Percentiles rank a stretch among this genome's conserved stretches.
These are phyloP conservation scores for Scutellaria baicalensis DNA, from an alignment of 257 asterid species.

Conservation along the genomic window DNA sequence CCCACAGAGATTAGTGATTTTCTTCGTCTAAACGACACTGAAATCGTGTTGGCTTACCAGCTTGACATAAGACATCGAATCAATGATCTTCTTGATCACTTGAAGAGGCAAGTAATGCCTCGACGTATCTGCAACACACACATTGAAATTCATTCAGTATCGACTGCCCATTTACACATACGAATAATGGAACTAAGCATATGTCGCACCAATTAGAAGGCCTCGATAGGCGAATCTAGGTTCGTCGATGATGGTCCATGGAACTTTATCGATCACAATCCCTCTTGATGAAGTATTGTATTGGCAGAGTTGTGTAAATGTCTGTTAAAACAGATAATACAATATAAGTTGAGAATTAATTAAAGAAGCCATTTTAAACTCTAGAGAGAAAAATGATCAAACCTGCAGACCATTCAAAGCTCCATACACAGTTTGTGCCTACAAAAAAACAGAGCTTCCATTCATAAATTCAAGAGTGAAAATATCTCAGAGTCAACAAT, in stretches of 20 bases:
- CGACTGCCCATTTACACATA: no score
- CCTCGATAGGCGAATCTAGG: slow-evolving; percentile 90
- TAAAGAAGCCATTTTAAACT: neutral
- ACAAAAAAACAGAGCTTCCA: slow-evolving; percentile 10
- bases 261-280: slow-evolving; percentile 58
- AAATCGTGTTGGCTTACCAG: slow-evolving; percentile 41
- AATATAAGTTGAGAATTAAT: neutral
- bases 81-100: slow-evolving; percentile 76
- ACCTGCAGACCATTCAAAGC: slow-evolving; percentile 94
- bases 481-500: no score
- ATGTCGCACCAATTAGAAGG: slow-evolving; percentile 71
- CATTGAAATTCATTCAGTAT: neutral
- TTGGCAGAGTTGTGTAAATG: slow-evolving; percentile 78
- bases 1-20: neutral
- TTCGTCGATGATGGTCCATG: slow-evolving; percentile 70
- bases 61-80: slow-evolving; percentile 84
- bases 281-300: slow-evolving; percentile 45
- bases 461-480: no score
- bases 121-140: slow-evolving; percentile 56
- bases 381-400: neutral
- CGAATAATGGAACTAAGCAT: neutral
- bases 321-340: slow-evolving; percentile 33
- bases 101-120: slow-evolving; percentile 77
- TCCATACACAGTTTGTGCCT: slow-evolving; percentile 87
- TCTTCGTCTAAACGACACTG: neutral